A percentile compares a stretch with the other conserved stretches of the same genome.
Conservation (phyloP, 2,329 filamentous ascomycete species). For the Penicillium sp. region DNA sequence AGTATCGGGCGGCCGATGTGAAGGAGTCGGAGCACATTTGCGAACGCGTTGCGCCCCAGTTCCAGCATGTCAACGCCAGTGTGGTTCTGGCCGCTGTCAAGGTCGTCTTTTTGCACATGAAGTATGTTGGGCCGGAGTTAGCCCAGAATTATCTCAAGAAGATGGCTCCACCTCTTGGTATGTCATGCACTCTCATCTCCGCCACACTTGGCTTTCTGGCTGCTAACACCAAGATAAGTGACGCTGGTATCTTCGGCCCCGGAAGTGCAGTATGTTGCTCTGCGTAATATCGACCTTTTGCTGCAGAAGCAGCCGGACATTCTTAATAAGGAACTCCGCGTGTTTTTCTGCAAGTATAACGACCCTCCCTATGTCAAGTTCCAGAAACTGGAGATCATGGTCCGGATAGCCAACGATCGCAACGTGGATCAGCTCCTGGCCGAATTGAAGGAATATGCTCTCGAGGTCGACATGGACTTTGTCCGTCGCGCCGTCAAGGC, state of each 20-base stretch:
- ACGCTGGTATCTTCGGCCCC: constrained; percentile 93
- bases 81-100: constrained; percentile 98
- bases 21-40: constrained; percentile 99
- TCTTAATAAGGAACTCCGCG: constrained; percentile 92
- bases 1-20: constrained; percentile 81
- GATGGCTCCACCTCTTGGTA: constrained; percentile 94
- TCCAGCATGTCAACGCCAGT: constrained; percentile 97
- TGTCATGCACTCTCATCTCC: constrained; percentile 25
- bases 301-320: constrained; percentile 96
- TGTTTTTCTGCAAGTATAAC: constrained; percentile 99
- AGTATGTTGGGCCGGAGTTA: constrained; percentile 72
- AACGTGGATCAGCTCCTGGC: constrained; percentile 94
- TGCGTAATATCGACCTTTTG: constrained; percentile 93
- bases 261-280: constrained; percentile 95
- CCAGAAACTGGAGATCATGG: constrained; percentile 98
- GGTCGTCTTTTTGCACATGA: constrained; percentile 97
- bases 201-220: not conserved
- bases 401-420: constrained; percentile 94
- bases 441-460: constrained; percentile 93
- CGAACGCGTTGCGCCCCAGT: constrained; percentile 92
- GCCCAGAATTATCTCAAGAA: constrained; percentile 91
- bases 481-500: constrained; percentile 91
- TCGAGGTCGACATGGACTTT: constrained; percentile 99
- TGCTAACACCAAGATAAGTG: constrained; percentile 58
- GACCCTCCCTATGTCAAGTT: constrained; percentile 97